Evolutionary conservation across 495 filamentous ascomycete species (phyloP).

Genomic region (Aspergillus incahuasiensis): DNA sequence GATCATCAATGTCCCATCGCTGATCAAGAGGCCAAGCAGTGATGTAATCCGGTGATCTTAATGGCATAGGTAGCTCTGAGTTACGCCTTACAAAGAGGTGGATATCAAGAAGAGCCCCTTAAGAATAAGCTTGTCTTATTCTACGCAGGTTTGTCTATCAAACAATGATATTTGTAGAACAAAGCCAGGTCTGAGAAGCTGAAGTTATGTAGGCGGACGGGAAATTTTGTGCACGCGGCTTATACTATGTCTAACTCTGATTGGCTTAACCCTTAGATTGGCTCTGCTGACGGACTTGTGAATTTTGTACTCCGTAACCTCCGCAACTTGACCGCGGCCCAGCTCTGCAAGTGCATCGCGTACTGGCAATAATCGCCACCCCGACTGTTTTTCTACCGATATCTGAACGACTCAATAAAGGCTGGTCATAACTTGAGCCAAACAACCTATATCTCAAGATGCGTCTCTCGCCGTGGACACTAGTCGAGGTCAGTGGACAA

Average conservation of each 20-base stretch:
- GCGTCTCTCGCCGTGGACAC: constrained; percentile 18
- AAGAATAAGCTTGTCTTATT: not conserved
- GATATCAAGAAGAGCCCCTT: not conserved
- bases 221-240: not conserved
- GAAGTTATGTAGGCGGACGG: not conserved
- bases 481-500: constrained; percentile 39
- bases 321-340: not conserved
- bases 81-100: not conserved
- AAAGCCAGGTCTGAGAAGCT: not conserved
- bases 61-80: not conserved
- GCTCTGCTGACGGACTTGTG: not conserved
- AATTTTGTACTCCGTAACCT: not conserved
- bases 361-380: too few relatives aligned
- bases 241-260: not conserved
- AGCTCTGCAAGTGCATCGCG: too few relatives aligned
- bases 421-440: not conserved
- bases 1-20: not conserved
- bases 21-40: constrained; percentile 6
- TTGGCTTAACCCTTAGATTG: not conserved
- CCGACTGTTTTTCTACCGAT: too few relatives aligned
- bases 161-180: not conserved
- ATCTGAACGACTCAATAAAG: not conserved
- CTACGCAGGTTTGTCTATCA: not conserved
- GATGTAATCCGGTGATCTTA: constrained; percentile 6
- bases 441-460: constrained; percentile 15